Conservation (phyloP, 2,329 filamentous ascomycete species). For the Curvularia sp. region DNA sequence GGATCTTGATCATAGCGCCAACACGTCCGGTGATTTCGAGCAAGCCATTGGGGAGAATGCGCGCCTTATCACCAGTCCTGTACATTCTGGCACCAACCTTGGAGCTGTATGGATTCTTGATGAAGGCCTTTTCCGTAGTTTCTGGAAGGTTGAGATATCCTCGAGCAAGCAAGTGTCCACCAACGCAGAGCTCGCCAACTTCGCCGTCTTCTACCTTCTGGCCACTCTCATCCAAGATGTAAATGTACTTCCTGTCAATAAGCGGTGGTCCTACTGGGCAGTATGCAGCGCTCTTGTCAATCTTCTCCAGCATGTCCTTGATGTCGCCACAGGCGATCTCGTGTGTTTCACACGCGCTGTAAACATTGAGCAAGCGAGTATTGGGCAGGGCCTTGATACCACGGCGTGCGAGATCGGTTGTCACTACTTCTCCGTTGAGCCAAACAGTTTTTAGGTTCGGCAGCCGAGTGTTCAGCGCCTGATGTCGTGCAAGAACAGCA, state of each 20-base stretch:
- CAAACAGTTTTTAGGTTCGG: constrained; percentile 73
- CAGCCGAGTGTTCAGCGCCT: constrained; percentile 68
- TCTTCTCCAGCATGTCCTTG: constrained; percentile 64
- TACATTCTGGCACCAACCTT: constrained; percentile 72
- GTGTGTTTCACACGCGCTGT: constrained; percentile 83
- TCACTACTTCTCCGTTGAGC: constrained; percentile 85
- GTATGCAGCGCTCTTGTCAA: constrained; percentile 66
- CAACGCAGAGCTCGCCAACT: constrained; percentile 76
- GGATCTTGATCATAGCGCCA: constrained; percentile 80
- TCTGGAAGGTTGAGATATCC: constrained; percentile 83
- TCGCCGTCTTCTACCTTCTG: constrained; percentile 66
- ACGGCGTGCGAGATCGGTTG: constrained; percentile 74
- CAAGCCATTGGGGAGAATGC: constrained; percentile 69
- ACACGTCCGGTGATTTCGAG: constrained; percentile 79
- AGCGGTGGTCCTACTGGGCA: constrained; percentile 77
- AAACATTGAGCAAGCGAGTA: constrained; percentile 76
- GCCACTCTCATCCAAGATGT: constrained; percentile 74
- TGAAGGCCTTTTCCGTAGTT: constrained; percentile 75
- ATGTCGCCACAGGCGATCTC: constrained; percentile 82
- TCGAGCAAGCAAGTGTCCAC: constrained; percentile 74
- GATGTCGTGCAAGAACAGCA: constrained; percentile 73
- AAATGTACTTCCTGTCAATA: constrained; percentile 68
- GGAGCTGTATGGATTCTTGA: constrained; percentile 67
- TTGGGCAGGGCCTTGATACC: constrained; percentile 72
- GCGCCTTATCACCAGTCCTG: constrained; percentile 73